A percentile compares a stretch with the other conserved stretches of the same genome.
Conservation (phyloP, 495 filamentous ascomycete species). For the Podospora australis region DNA sequence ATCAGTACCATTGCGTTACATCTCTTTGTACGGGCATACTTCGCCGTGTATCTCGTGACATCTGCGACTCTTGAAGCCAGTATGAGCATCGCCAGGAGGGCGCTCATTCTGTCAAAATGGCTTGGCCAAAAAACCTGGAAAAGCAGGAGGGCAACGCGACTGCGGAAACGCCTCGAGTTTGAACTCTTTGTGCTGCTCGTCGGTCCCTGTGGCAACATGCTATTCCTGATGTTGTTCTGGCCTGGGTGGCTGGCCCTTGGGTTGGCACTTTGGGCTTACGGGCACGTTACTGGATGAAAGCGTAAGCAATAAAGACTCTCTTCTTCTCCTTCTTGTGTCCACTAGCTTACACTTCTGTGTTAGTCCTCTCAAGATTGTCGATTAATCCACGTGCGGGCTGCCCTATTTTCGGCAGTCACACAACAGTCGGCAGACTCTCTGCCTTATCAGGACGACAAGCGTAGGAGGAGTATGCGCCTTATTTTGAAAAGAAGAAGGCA, state of each 20-base stretch:
- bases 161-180: conserved; percentile 37
- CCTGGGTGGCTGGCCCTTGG: conserved; percentile 40
- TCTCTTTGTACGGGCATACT: conserved; percentile 20
- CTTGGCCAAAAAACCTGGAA: conserved; percentile 25
- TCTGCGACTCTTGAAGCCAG: conserved; percentile 13
- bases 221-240: conserved; percentile 43
- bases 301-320: conserved; percentile 7
- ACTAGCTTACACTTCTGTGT: neutral
- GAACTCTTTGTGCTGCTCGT: conserved; percentile 40
- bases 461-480: neutral
- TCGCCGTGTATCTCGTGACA: conserved; percentile 17
- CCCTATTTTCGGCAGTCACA: neutral
- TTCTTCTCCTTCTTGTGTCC: neutral
- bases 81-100: conserved; percentile 15
- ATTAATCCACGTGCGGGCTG: neutral
- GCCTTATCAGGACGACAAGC: neutral
- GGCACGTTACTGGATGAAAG: conserved; percentile 14
- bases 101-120: conserved; percentile 8
- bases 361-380: neutral
- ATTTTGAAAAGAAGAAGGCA: conserved; percentile 77
- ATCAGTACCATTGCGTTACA: conserved; percentile 18
- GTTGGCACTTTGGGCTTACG: conserved; percentile 15
- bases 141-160: conserved; percentile 16
- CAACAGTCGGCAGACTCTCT: neutral
- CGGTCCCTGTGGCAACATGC: conserved; percentile 30